These are phyloP conservation scores for Kurtzmaniella natalensis DNA, from an alignment of 1,139 yeast genomes.

Conservation along the genomic window DNA sequence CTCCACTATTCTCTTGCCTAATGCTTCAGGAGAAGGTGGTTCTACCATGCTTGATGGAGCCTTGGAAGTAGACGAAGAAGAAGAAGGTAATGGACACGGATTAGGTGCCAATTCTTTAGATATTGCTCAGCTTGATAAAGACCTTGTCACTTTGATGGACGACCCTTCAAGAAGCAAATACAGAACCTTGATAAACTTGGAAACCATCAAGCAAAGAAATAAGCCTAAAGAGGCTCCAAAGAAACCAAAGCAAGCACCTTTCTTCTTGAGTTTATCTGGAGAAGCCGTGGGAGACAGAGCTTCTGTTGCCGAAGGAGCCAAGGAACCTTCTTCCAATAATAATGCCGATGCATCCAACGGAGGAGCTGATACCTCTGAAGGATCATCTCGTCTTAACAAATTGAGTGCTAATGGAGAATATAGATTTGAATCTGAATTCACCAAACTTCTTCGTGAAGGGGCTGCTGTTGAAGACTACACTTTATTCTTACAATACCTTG, in stretches of 20 bases:
- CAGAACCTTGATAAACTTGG: conserved; percentile 74
- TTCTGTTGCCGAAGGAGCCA: conserved; percentile 51
- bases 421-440: conserved; percentile 71
- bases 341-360: conserved; percentile 10
- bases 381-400: conserved; percentile 22
- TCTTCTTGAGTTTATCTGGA: conserved; percentile 64
- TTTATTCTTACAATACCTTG: conserved; percentile 51
- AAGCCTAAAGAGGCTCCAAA: conserved; percentile 88
- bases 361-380: conserved; percentile 12
- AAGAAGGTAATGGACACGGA: conserved; percentile 24
- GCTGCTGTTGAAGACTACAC: conserved; percentile 34
- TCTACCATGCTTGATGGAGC: conserved; percentile 79
- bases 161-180: conserved; percentile 71
- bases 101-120: conserved; percentile 42
- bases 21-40: conserved; percentile 82
- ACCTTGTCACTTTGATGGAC: conserved; percentile 67
- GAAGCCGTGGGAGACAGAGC: conserved; percentile 69
- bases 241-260: conserved; percentile 83
- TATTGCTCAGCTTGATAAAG: conserved; percentile 59
- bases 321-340: conserved; percentile 8
- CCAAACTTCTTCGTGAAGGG: conserved; percentile 57
- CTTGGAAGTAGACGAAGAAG: conserved; percentile 22
- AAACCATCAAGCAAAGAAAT: conserved; percentile 78
- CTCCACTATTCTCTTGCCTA: conserved; percentile 57
- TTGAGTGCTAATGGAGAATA: conserved; percentile 22